Conservation (phyloP, 2,329 filamentous ascomycete species). For the Verticillium albo-atrum region DNA sequence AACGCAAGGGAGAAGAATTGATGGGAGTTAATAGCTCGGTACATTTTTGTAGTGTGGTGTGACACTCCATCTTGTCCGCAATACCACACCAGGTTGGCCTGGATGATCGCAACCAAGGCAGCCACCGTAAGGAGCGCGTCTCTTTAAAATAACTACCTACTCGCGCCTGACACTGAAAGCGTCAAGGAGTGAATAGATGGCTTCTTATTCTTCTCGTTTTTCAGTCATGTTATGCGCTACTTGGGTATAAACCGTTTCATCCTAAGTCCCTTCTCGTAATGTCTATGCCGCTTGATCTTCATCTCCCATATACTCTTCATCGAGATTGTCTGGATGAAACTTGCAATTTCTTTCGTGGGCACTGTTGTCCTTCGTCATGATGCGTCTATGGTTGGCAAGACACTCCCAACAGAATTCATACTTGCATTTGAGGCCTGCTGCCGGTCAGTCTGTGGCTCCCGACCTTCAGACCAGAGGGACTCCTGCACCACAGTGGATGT, state of each 20-base stretch:
- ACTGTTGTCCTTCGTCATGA: slow-evolving; percentile 26
- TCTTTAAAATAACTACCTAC: no score
- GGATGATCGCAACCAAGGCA: no score
- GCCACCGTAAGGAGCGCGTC: no score
- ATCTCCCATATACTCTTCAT: background rate
- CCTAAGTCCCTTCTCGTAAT: background rate
- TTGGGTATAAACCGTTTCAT: background rate
- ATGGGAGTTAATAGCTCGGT: no score
- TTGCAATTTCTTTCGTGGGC: slow-evolving; percentile 22
- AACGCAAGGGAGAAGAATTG: no score
- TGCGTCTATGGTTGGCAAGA: slow-evolving; percentile 24
- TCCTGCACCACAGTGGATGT: background rate
- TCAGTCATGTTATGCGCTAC: no score
- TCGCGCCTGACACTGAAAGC: no score
- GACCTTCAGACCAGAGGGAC: slow-evolving; percentile 14
- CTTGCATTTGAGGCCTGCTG: slow-evolving; percentile 21
- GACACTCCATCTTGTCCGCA: no score
- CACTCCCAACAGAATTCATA: slow-evolving; percentile 30
- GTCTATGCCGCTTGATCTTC: background rate
- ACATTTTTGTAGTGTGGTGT: no score
- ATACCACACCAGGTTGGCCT: no score
- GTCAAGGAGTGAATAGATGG: no score
- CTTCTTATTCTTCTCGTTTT: no score
- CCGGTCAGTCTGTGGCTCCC: slow-evolving; percentile 16
- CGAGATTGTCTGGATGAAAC: slow-evolving; percentile 22